A percentile compares a stretch with the other conserved stretches of the same genome.
phyloP scores from a whole-genome alignment of 768 basidiomycete species.

The Boletus sp. region DNA sequence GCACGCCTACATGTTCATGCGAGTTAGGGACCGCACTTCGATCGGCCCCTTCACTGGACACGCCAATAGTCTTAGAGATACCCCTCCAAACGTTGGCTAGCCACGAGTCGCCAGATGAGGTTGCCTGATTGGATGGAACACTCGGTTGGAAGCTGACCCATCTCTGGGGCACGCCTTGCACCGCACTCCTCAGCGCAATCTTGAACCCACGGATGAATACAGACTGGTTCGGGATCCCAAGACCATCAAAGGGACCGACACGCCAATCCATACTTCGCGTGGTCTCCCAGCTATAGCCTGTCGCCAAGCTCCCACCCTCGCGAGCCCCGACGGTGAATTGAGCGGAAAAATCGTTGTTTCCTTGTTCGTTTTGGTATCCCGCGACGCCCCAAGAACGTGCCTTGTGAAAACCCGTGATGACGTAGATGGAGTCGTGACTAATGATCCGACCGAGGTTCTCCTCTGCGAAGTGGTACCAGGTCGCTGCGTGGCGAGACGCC shows the following conservation, averaged over 20 bases:
- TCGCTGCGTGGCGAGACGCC: constrained; percentile 24
- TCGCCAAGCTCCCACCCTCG: constrained; percentile 7
- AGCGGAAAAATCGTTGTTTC: constrained; percentile 3
- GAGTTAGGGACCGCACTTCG: neutral
- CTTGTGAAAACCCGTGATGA: constrained; percentile 30
- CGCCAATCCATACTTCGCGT: constrained; percentile 21
- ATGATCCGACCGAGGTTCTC: constrained; percentile 25
- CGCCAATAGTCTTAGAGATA: constrained; percentile 14
- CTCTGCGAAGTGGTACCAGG: constrained; percentile 34
- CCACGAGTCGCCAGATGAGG: constrained; percentile 15
- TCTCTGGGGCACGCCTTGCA: constrained; percentile 19
- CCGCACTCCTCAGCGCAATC: constrained; percentile 19
- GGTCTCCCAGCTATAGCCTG: constrained; percentile 18
- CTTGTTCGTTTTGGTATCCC: constrained; percentile 12
- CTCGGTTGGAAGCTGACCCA: constrained; percentile 9
- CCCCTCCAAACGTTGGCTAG: constrained; percentile 16
- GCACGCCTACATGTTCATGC: neutral
- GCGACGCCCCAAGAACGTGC: constrained; percentile 33
- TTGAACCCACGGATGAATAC: constrained; percentile 34
- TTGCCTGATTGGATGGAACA: neutral
- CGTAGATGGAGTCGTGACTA: constrained; percentile 33
- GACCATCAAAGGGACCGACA: constrained; percentile 11
- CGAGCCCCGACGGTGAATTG: constrained; percentile 13
- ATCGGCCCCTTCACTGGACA: constrained; percentile 1
- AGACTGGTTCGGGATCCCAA: constrained; percentile 22